Percentiles rank a stretch among this genome's conserved stretches.
These are phyloP conservation scores for Tinospora cordifolia DNA, from an alignment of 164 flowering plant genomes.

Conservation along the genomic window DNA sequence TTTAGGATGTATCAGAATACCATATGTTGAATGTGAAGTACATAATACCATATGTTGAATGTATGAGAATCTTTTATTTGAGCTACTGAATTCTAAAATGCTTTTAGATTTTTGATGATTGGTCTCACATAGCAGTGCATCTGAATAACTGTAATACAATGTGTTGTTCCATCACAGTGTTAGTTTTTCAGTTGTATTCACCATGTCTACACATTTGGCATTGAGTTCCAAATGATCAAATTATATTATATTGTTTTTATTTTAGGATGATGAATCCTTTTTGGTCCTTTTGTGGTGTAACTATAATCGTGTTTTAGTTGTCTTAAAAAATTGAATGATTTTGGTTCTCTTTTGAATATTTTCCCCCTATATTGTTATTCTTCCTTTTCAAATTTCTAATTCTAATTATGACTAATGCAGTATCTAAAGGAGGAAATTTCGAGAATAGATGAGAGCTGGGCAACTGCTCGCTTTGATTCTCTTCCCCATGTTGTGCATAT, in stretches of 20 bases:
- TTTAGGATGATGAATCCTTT: not conserved
- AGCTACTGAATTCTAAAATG: not conserved
- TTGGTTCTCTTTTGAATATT: not conserved
- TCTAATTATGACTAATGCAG: conserved; percentile 29
- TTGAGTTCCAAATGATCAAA: not conserved
- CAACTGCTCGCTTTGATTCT: conserved; percentile 90
- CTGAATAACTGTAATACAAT: too few species aligned
- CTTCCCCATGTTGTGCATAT: conserved; percentile 97
- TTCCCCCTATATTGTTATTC: not conserved
- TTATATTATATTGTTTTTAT: not conserved
- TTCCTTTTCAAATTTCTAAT: not conserved
- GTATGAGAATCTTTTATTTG: not conserved
- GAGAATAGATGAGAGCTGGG: conserved; percentile 84
- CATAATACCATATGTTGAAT: not conserved
- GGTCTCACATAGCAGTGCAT: not conserved
- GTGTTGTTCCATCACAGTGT: too few species aligned
- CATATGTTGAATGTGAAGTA: not conserved
- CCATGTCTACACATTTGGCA: not conserved
- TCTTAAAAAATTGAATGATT: not conserved
- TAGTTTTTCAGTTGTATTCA: not conserved
- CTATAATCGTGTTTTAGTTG: not conserved
- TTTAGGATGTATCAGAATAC: not conserved
- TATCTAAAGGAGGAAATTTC: conserved; percentile 66
- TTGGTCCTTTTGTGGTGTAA: not conserved
- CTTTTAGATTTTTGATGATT: not conserved